Conservation (phyloP, 768 basidiomycete species). For the Termitomyces bulborhizus region DNA sequence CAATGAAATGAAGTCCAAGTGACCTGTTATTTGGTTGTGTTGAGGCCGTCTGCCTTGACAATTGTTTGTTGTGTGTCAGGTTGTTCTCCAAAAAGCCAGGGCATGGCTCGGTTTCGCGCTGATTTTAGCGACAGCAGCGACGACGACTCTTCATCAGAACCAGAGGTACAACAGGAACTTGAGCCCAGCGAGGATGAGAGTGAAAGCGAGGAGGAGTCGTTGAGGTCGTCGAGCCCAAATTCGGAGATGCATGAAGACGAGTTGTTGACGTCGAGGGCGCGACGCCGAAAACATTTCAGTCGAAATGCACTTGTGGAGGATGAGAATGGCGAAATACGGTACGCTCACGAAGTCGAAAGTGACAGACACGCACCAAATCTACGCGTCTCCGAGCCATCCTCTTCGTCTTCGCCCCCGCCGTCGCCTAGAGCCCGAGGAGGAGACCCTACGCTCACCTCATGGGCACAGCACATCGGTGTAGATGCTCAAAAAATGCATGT, state of each 20-base stretch:
- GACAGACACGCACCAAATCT: slow-evolving; percentile 9
- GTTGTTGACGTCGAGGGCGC: slow-evolving; percentile 21
- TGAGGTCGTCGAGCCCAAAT: slow-evolving; percentile 22
- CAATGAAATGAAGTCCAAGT: too few relatives aligned
- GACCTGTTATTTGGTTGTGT: neutral
- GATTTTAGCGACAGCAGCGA: slow-evolving; percentile 56
- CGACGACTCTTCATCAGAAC: slow-evolving; percentile 26
- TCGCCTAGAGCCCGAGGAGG: slow-evolving; percentile 28
- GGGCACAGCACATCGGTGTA: slow-evolving; percentile 70
- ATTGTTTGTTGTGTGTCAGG: neutral
- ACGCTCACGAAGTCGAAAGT: slow-evolving; percentile 15
- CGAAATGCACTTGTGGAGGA: slow-evolving; percentile 49
- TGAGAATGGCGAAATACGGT: slow-evolving; percentile 44
- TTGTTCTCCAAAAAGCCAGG: slow-evolving; percentile 1
- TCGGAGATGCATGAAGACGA: slow-evolving; percentile 53
- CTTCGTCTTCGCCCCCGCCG: slow-evolving; percentile 26
- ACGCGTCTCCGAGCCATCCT: slow-evolving; percentile 26
- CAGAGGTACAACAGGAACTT: slow-evolving; percentile 13
- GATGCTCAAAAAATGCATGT: slow-evolving; percentile 87
- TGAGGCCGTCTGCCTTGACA: neutral
- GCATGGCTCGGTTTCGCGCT: slow-evolving; percentile 68
- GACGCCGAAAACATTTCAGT: slow-evolving; percentile 17
- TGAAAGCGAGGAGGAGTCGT: slow-evolving; percentile 29
- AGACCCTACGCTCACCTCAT: slow-evolving; percentile 54
- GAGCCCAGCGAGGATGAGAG: slow-evolving; percentile 27